Evolutionary conservation across 306 rosid genomes (phyloP).

Genomic region (Inga laurina): DNA sequence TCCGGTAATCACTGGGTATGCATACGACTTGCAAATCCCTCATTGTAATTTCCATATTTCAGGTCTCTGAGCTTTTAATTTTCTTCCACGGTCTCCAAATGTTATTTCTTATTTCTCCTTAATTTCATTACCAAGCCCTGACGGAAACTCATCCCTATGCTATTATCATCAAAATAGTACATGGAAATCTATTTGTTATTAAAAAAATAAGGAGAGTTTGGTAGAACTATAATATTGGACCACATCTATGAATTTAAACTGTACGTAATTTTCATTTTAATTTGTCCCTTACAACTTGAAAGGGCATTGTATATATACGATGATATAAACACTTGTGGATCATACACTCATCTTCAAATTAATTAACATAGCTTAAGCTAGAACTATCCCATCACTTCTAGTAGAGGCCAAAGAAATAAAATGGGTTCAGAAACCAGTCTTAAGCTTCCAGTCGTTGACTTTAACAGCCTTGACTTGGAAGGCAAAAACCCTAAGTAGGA

Average conservation of each 20-base stretch:
- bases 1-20: no score
- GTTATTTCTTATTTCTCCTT: not conserved
- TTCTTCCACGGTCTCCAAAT: not conserved
- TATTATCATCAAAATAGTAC: not conserved
- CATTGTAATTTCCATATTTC: not conserved
- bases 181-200: not conserved
- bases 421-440: slow-evolving; percentile 51
- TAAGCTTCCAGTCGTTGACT: slow-evolving; percentile 63
- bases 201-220: not conserved
- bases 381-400: not conserved
- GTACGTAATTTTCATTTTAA: not conserved
- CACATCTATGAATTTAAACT: not conserved
- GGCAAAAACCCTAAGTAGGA: slow-evolving; percentile 16
- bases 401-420: slow-evolving; percentile 13
- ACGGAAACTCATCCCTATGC: not conserved
- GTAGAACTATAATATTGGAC: not conserved
- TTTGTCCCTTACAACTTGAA: not conserved
- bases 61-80: not conserved
- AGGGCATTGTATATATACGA: not conserved
- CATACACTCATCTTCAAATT: not conserved
- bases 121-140: not conserved
- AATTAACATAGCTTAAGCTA: not conserved
- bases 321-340: not conserved
- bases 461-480: slow-evolving; percentile 36
- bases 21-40: not conserved